Evolutionary conservation across 2,329 filamentous ascomycete species (phyloP).

Genomic region (Botrytis pseudocinerea): DNA sequence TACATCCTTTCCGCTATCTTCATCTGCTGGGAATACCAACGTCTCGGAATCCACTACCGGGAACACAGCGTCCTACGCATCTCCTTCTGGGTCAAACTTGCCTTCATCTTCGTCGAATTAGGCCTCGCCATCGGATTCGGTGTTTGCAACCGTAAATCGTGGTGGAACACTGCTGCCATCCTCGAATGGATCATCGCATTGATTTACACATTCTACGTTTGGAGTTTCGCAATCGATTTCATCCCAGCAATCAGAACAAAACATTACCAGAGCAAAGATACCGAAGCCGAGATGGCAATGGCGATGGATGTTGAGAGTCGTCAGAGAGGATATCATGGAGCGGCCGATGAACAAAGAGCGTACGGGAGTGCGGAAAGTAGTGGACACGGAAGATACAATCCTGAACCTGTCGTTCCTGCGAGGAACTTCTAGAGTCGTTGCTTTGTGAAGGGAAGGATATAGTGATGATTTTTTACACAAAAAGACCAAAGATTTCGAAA

Average conservation of each 20-base stretch:
- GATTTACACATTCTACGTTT: constrained; percentile 83
- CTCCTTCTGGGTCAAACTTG: constrained; percentile 86
- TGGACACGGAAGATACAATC: not conserved
- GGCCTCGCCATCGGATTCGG: constrained; percentile 73
- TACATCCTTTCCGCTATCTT: constrained; percentile 85
- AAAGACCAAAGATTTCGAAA: not conserved
- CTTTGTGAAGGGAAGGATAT: not conserved
- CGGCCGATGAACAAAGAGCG: not conserved
- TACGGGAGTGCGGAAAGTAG: constrained; percentile 10
- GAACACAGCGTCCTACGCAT: constrained; percentile 69
- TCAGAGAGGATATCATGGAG: not conserved
- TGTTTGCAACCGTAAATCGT: constrained; percentile 50
- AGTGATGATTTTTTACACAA: not conserved
- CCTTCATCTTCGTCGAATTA: constrained; percentile 80
- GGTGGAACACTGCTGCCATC: constrained; percentile 69
- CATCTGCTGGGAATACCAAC: constrained; percentile 87
- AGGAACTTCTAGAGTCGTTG: not conserved
- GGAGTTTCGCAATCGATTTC: constrained; percentile 86
- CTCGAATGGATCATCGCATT: constrained; percentile 80
- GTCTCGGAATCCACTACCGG: constrained; percentile 77
- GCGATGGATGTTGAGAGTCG: constrained; percentile 23
- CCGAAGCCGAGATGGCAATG: constrained; percentile 34
- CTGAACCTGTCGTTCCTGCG: not conserved
- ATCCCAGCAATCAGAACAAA: constrained; percentile 59
- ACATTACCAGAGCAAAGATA: constrained; percentile 28